These are phyloP conservation scores for Vanrija pseudolonga DNA, from an alignment of 1,284 basidiomycete species.

Conservation along the genomic window DNA sequence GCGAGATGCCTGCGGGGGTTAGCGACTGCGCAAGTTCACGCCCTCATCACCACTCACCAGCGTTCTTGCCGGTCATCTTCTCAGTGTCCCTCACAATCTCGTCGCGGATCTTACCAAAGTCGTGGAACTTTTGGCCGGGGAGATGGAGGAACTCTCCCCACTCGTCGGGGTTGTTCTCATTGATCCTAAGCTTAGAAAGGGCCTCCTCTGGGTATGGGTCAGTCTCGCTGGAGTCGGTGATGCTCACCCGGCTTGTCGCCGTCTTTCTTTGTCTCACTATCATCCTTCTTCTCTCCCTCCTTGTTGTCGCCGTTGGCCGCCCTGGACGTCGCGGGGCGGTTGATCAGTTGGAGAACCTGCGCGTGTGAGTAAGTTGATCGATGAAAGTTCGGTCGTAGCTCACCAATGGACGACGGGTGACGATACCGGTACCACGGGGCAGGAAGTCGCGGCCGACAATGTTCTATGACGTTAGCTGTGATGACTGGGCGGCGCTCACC, in stretches of 20 bases:
- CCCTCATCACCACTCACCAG: slow-evolving; percentile 50
- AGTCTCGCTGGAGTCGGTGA: too few species aligned
- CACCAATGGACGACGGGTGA: slow-evolving; percentile 83
- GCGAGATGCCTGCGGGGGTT: slow-evolving; percentile 68
- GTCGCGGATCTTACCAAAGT: slow-evolving; percentile 93
- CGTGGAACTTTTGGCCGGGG: slow-evolving; percentile 93
- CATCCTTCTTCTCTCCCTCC: slow-evolving; percentile 16
- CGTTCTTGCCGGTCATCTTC: slow-evolving; percentile 95
- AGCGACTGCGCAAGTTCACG: background rate
- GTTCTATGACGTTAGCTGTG: slow-evolving; percentile 59
- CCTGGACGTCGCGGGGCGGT: slow-evolving; percentile 61
- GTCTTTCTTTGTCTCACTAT: slow-evolving; percentile 17
- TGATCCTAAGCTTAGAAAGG: slow-evolving; percentile 35
- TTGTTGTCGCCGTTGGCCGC: slow-evolving; percentile 52
- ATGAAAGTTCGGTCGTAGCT: slow-evolving; percentile 24
- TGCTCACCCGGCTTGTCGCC: background rate
- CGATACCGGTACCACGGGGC: slow-evolving; percentile 92
- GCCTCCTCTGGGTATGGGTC: slow-evolving; percentile 23
- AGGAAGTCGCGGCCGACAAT: slow-evolving; percentile 96
- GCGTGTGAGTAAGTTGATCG: background rate
- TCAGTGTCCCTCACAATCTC: slow-evolving; percentile 97
- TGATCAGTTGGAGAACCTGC: slow-evolving; percentile 89
- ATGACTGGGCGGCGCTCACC: slow-evolving; percentile 29
- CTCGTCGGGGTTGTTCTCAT: slow-evolving; percentile 80
- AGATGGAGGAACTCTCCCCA: slow-evolving; percentile 99